Conservation (phyloP, 495 filamentous ascomycete genomes). For the Aspergillus ellipticus region DNA sequence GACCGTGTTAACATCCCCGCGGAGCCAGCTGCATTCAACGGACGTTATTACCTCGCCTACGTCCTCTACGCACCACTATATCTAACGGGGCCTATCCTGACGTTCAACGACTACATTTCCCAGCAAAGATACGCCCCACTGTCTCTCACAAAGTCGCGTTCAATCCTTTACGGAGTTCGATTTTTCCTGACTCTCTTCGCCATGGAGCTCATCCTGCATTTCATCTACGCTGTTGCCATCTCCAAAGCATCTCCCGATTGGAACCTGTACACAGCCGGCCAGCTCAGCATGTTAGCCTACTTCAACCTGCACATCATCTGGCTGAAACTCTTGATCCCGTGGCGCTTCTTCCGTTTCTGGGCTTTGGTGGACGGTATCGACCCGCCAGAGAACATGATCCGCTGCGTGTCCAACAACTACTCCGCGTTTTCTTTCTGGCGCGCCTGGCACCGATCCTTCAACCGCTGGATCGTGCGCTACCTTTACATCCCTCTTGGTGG, state of each 20-base stretch:
- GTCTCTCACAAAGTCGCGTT: constrained; percentile 63
- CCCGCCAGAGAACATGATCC: constrained; percentile 96
- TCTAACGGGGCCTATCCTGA: constrained; percentile 86
- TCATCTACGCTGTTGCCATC: constrained; percentile 90
- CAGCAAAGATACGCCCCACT: constrained; percentile 71
- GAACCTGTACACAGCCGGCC: constrained; percentile 79
- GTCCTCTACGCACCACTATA: constrained; percentile 89
- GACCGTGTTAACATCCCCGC: constrained; percentile 80
- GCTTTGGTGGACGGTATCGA: constrained; percentile 84
- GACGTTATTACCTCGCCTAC: constrained; percentile 87
- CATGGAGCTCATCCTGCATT: constrained; percentile 95
- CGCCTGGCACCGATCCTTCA: constrained; percentile 89
- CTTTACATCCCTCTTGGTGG: constrained; percentile 92
- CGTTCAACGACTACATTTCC: constrained; percentile 97
- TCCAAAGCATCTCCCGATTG: constrained; percentile 75
- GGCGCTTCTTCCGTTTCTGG: constrained; percentile 98
- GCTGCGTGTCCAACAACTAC: constrained; percentile 95
- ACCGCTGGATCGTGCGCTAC: constrained; percentile 91
- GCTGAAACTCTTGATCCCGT: constrained; percentile 95
- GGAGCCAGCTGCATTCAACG: constrained; percentile 59
- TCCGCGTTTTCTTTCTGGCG: constrained; percentile 93
- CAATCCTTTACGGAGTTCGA: constrained; percentile 75
- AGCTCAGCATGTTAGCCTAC: constrained; percentile 86
- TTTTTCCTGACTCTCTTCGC: constrained; percentile 74
- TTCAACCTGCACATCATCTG: constrained; percentile 98